Base-by-base conservation (phyloP, 805 yeast genomes). In the Starmerella tilneyi region DNA sequence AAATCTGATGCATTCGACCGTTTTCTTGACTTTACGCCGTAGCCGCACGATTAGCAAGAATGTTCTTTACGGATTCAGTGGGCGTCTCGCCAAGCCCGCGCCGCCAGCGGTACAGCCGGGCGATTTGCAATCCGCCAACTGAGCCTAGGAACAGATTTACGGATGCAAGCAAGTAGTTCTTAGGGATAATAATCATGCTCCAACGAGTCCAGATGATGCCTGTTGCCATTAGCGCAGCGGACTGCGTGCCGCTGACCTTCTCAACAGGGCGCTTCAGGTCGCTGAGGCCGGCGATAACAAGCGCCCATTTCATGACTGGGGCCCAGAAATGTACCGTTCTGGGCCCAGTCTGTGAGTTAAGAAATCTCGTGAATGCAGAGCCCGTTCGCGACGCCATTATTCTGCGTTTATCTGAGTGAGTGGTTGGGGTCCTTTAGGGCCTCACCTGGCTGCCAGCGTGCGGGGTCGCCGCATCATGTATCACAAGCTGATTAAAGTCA, bases 191-290 rank as follows among this genome's bases (percentile, higher is more conserved):
- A 52, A 88, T 92, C 66, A 88, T 75, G 13, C 96, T 86, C 97
- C 97, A 89, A 64, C 98, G 78, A 28, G 98, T 89, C 98, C 98
- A 89, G 57, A 89, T 85, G 44, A 77, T 76, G 45, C 96, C 98
- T 1, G 98, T 89, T 38, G 88, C 86, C 56, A 83, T 73, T 47
- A 89, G 71, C 1, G 97, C 94, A 35, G 76, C 62, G 67, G 82
- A 88, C 65, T 84, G 94, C 20, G 94, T 79, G 47, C 96, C 96
- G 29, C 92, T 79, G 41, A 89, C 72, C 58, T 80, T 79, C 59
- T 89, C 96, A 31, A 85, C 95, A 1, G 98, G 97, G 67, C 97
- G 79, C 52, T 75, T 72, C 51, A 81, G 68, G 64, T 89, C 98
- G 59, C 73, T 79, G 51, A 84, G 71, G 47, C 98, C 97, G 13